Conservation (phyloP, 495 filamentous ascomycete genomes). For the Bacidia rubella region DNA sequence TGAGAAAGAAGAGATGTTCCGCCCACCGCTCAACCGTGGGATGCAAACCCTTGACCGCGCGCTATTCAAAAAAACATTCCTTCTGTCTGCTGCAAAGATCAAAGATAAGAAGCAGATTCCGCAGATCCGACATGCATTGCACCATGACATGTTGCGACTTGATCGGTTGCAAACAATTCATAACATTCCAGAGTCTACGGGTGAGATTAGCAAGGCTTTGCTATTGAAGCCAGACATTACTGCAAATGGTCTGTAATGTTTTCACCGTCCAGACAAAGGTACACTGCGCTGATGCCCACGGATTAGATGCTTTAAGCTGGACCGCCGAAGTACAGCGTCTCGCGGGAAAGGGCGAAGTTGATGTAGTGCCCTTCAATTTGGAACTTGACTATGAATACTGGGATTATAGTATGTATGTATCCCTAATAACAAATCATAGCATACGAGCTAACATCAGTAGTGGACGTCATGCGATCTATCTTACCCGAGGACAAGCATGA, state of each 20-base stretch:
- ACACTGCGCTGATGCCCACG: background rate
- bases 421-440: background rate
- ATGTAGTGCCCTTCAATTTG: slow-evolving; percentile 60
- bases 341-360: slow-evolving; percentile 29
- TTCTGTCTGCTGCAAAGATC: slow-evolving; percentile 66
- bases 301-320: background rate
- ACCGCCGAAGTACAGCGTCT: background rate
- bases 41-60: slow-evolving; percentile 68
- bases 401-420: slow-evolving; percentile 51
- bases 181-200: slow-evolving; percentile 29
- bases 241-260: slow-evolving; percentile 42
- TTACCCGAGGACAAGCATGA: slow-evolving; percentile 54
- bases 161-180: slow-evolving; percentile 43
- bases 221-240: slow-evolving; percentile 59
- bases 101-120: slow-evolving; percentile 58
- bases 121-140: slow-evolving; percentile 47
- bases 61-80: slow-evolving; percentile 63
- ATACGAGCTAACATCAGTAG: slow-evolving; percentile 26
- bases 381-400: slow-evolving; percentile 73
- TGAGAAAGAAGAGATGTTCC: slow-evolving; percentile 41
- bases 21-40: slow-evolving; percentile 69
- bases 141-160: slow-evolving; percentile 46
- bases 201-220: slow-evolving; percentile 51
- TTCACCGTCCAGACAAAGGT: background rate
- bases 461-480: slow-evolving; percentile 68